Evolutionary conservation across 306 rosid species (phyloP).

Genomic region (Nissolia schottii): DNA sequence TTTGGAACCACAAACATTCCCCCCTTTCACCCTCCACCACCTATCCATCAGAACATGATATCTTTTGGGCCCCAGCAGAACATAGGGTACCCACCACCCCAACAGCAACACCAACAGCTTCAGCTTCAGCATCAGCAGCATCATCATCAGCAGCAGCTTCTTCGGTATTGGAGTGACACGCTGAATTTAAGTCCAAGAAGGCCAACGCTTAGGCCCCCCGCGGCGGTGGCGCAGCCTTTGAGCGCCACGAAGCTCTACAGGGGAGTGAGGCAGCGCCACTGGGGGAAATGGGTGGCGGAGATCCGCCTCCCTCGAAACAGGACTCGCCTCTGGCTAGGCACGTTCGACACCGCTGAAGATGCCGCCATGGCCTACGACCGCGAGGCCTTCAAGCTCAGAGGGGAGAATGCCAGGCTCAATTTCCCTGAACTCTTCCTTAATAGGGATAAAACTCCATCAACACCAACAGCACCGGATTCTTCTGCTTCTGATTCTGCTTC

Average conservation of each 20-base stretch:
- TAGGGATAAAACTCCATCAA: conserved; percentile 36
- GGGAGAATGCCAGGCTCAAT: conserved; percentile 85
- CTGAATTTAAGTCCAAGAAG: conserved; percentile 60
- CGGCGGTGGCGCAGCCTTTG: conserved; percentile 43
- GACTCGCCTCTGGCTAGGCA: conserved; percentile 88
- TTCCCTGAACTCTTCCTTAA: conserved; percentile 74
- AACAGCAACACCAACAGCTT: conserved; percentile 18
- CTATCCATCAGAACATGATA: conserved; percentile 39
- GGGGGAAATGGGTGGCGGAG: conserved; percentile 99
- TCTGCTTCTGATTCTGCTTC: conserved; percentile 26
- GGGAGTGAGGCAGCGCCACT: conserved; percentile 93
- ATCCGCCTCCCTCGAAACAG: conserved; percentile 86
- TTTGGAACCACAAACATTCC: conserved; percentile 27
- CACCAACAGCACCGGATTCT: conserved; percentile 22
- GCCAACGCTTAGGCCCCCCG: conserved; percentile 42
- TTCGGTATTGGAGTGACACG: conserved; percentile 63
- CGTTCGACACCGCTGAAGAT: conserved; percentile 87
- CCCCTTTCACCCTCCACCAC: conserved; percentile 18
- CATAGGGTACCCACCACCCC: conserved; percentile 28
- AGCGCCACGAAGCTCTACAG: conserved; percentile 70
- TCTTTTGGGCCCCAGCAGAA: conserved; percentile 34
- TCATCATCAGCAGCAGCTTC: conserved; percentile 52
- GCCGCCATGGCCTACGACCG: conserved; percentile 95
- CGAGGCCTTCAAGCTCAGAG: conserved; percentile 80
- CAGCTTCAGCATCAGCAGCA: conserved; percentile 2